These are phyloP conservation scores for Parathielavia hyrcaniae DNA, from an alignment of 495 filamentous ascomycete genomes.

Conservation along the genomic window DNA sequence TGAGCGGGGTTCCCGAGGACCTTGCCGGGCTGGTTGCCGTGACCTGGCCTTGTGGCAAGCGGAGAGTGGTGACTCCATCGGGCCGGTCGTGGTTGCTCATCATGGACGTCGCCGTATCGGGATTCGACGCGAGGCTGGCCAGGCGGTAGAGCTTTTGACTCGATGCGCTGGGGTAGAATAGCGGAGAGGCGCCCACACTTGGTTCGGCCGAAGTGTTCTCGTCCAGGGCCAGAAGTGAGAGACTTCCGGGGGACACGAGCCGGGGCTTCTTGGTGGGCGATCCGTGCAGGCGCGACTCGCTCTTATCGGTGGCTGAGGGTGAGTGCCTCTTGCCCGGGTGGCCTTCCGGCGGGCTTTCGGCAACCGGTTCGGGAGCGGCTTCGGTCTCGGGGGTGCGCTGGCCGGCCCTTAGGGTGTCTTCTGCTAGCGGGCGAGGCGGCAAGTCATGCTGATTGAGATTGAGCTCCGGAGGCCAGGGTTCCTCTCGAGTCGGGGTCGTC, in stretches of 20 bases:
- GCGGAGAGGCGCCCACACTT: constrained; percentile 37
- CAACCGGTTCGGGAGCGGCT: not conserved
- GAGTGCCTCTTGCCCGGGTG: constrained; percentile 19
- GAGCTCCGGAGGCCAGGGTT: constrained; percentile 11
- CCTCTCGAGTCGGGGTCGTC: constrained; percentile 2
- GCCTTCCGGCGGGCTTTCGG: constrained; percentile 2
- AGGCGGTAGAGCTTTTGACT: constrained; percentile 44
- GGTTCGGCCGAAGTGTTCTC: constrained; percentile 25
- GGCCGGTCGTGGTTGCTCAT: constrained; percentile 46
- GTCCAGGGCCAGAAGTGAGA: constrained; percentile 27
- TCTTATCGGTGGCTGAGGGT: constrained; percentile 11
- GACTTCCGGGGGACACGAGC: constrained; percentile 25
- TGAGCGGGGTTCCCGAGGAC: constrained; percentile 46
- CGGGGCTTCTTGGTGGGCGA: constrained; percentile 27
- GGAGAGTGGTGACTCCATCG: constrained; percentile 58
- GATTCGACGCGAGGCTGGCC: constrained; percentile 49
- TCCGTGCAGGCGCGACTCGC: constrained; percentile 10
- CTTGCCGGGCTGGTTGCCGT: constrained; percentile 43
- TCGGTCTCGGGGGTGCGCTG: not conserved
- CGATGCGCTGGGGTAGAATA: constrained; percentile 54
- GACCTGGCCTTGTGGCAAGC: constrained; percentile 55
- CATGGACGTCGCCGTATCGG: constrained; percentile 53
- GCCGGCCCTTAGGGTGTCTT: constrained; percentile 1
- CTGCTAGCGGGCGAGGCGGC: constrained; percentile 14
- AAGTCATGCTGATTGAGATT: constrained; percentile 27